phyloP scores from a whole-genome alignment of 108 stramenopile species.

The Asterionellopsis glacialis region DNA sequence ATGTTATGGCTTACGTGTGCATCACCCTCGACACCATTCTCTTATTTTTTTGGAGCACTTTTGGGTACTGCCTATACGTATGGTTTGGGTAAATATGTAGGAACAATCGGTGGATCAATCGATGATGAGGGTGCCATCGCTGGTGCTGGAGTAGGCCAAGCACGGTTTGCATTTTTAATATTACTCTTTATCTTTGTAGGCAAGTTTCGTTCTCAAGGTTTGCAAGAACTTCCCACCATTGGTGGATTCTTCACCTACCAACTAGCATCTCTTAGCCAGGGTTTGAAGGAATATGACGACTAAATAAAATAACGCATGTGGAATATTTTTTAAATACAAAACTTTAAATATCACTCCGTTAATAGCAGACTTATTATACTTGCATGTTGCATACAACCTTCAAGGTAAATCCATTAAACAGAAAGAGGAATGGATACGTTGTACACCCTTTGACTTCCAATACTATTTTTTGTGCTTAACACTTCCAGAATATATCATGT shows the following conservation, averaged over 20 bases:
- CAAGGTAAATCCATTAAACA: too few species aligned
- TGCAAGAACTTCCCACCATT: slow-evolving; percentile 69
- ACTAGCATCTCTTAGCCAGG: slow-evolving; percentile 66
- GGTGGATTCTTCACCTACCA: slow-evolving; percentile 88
- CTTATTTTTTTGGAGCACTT: slow-evolving; percentile 69
- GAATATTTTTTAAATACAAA: too few species aligned
- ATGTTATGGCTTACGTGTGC: slow-evolving; percentile 48
- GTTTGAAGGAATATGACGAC: slow-evolving; percentile 58
- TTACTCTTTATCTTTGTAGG: slow-evolving; percentile 74
- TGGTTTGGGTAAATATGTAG: slow-evolving; percentile 81
- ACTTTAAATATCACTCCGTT: too few species aligned
- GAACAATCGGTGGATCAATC: slow-evolving; percentile 63
- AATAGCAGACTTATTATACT: too few species aligned
- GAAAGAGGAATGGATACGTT: too few species aligned
- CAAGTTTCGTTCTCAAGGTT: slow-evolving; percentile 57
- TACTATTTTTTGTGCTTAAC: too few species aligned
- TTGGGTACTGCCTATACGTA: slow-evolving; percentile 78
- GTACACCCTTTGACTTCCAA: too few species aligned
- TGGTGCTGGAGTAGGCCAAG: slow-evolving; percentile 79
- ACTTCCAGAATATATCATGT: too few species aligned
- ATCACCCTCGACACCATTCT: slow-evolving; percentile 64
- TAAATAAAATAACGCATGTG: slow-evolving; percentile 1
- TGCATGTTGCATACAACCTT: too few species aligned
- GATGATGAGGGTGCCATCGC: slow-evolving; percentile 42
- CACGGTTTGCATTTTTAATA: slow-evolving; percentile 83